Evolutionary conservation across 257 asterid species (phyloP), one percentile per base, ranked within the genome.

Genomic region (Jacaranda copaia): DNA sequence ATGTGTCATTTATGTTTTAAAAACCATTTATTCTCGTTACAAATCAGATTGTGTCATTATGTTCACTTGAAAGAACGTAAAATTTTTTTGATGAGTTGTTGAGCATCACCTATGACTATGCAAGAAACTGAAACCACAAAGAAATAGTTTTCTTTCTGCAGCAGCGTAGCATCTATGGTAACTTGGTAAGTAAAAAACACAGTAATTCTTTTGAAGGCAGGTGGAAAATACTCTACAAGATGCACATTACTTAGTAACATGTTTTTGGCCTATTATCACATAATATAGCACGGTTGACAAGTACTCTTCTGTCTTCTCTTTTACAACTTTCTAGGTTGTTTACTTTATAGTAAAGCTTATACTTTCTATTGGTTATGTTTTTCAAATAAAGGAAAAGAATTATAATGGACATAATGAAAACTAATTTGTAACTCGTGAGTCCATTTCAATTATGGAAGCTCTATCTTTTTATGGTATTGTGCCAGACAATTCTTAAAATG

Each of bases 381-480:
- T 38, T 8, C 68, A 13, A 5, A 9, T 7, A 20, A 60, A 60
- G 39, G 14, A 32, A 72, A 75, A 49, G 35, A 36, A 53, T 7
- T 18, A n/a, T 65, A 59, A 13, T 49, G 32, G 74, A 61, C 61
- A 18, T 18, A 59, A 67, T 40, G 39, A 59, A 58, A 43, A 11
- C 69, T 63, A 36, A 7, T 70, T 19, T 35, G 79, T 62, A 60
- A 51, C 49, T 35, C 14, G 61, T 73, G 55, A 13, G 65, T 58
- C 36, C 45, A 20, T 72, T 49, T 35, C 32, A 48, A 67, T 51
- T 25, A 48, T 16, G 4, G 19, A 67, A 55, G 35, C 53, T 76
- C 25, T 46, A 19, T 51, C 43, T 60, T 68, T 18, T 74, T 74
- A 55, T 25, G 69, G 40, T 74, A 70, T 68, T 36, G n/a, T 65